These are phyloP conservation scores for Aspergillus persii DNA, from an alignment of 2,329 filamentous ascomycete species.

Conservation along the genomic window DNA sequence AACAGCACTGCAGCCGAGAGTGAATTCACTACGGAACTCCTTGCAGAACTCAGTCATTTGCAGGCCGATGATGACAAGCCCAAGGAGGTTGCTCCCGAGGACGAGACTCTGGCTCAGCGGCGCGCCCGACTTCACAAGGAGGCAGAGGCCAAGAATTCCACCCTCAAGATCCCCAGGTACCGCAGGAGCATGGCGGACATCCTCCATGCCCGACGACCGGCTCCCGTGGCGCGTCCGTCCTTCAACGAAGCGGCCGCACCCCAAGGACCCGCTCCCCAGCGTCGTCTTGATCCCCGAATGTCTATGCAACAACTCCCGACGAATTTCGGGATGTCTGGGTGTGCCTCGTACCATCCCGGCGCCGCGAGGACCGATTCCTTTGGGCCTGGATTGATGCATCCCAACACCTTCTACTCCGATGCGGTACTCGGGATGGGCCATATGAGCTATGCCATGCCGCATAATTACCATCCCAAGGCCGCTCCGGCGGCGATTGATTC, in stretches of 20 bases:
- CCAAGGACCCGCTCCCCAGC: conserved; percentile 17
- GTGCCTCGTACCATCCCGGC: conserved; percentile 15
- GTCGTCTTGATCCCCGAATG: conserved; percentile 24
- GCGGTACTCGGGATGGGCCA: conserved; percentile 27
- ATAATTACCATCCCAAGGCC: conserved; percentile 24
- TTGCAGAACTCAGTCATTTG: conserved; percentile 40
- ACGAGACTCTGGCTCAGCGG: conserved; percentile 49
- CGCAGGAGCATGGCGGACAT: conserved; percentile 49
- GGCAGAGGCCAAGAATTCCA: conserved; percentile 24
- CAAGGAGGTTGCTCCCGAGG: conserved; percentile 25
- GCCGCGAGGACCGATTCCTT: conserved; percentile 23
- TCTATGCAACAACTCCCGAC: conserved; percentile 31
- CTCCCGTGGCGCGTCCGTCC: conserved; percentile 29
- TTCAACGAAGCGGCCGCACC: conserved; percentile 22
- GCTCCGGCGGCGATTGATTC: conserved; percentile 44
- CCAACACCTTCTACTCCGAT: conserved; percentile 28
- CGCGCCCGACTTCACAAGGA: conserved; percentile 46
- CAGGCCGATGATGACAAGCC: conserved; percentile 23
- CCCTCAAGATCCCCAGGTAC: conserved; percentile 28
- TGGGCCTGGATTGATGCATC: conserved; percentile 24
- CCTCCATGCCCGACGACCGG: conserved; percentile 53
- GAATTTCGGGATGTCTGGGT: conserved; percentile 14
- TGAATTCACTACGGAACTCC: conserved; percentile 45
- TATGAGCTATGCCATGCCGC: conserved; percentile 26
- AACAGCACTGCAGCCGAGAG: conserved; percentile 31